Conservation (phyloP, 2,329 filamentous ascomycete genomes). For the Aspergillus neoniger region DNA sequence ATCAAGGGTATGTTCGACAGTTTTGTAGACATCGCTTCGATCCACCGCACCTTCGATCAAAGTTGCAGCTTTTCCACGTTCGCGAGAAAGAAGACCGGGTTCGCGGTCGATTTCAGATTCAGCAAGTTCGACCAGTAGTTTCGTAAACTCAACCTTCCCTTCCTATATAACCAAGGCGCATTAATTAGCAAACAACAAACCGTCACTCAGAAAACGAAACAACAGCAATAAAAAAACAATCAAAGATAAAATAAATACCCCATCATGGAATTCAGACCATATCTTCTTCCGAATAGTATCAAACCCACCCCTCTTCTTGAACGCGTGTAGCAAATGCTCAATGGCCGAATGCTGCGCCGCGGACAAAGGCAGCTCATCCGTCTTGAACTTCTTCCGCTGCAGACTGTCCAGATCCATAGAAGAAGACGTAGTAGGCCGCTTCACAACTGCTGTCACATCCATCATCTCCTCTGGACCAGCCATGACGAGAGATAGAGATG, state of each 20-base stretch:
- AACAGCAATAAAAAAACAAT: neutral
- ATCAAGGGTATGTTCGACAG: conserved; percentile 58
- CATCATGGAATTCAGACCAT: conserved; percentile 59
- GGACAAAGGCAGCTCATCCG: conserved; percentile 62
- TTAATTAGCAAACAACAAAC: conserved; percentile 16
- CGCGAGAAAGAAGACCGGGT: conserved; percentile 61
- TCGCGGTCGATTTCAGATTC: conserved; percentile 65
- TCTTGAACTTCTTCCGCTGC: conserved; percentile 55
- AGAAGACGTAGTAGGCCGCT: conserved; percentile 24
- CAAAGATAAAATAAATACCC: conserved; percentile 42
- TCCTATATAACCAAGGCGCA: conserved; percentile 40
- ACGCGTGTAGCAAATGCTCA: conserved; percentile 62
- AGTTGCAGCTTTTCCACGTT: conserved; percentile 63
- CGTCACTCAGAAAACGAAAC: neutral
- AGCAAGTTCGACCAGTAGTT: conserved; percentile 56
- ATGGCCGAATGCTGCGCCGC: conserved; percentile 60
- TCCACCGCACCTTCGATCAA: conserved; percentile 66
- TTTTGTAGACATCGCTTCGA: conserved; percentile 62
- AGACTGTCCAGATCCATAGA: conserved; percentile 35
- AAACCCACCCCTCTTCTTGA: conserved; percentile 68
- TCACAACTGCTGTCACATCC: conserved; percentile 29
- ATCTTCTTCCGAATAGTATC: conserved; percentile 63
- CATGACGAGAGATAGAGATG: conserved; percentile 27
- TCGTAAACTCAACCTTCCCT: conserved; percentile 54
- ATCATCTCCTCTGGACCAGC: conserved; percentile 35